Base-by-base conservation (phyloP, 1,284 basidiomycete genomes). In the Apiotrichum sp. region DNA sequence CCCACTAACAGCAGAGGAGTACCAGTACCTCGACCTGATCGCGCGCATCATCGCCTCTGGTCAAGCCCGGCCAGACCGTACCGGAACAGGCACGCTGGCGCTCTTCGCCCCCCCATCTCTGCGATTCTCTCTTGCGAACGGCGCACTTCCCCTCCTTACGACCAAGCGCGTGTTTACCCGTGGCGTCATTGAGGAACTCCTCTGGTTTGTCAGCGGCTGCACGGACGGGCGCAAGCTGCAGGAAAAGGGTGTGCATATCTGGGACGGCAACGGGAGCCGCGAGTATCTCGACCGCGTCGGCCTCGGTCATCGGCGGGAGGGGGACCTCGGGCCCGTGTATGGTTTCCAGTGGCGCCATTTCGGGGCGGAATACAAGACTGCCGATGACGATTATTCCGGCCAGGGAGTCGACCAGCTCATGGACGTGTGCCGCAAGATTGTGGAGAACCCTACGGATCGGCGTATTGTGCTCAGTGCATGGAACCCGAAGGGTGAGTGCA, bases 261-360 rank as follows among this genome's bases (percentile, higher is more conserved):
- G 96, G 95, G 93, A 97, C 71, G 93, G 93, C 0, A 98, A 98
- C 66, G 95, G 92, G 6, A 88, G 87, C 10, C 83, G 86, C 61
- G 87, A 84, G 59, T 98, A 95, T 67, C 78, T 98, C 39, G 89
- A 93, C 67, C 82, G 82, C 56, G 81, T 91, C 16, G 93, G 95
- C 0, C 78, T 98, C 16, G 80, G 80, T 0, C 86, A 95, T 67
- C 80, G 93, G n/a, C 78, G 88, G 2, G 87, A 91, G 69, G 96
- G 95, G 6, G 95, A 98, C 72, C 77, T 98, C 2, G 95, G 95
- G 0, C 95, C 96, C 0, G 91, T 98, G 2, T 98, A 98, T 72
- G 95, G 95, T 0, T 98, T 98, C 73, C 95, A 98, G 69, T 98
- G 96, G 95, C 81, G 95, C 53, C 93, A 98, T 74, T 98, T 98